A percentile compares a stretch with the other conserved stretches of the same genome.
phyloP scores from a whole-genome alignment of 257 asterid genomes.

The Solanum clarkiae region DNA sequence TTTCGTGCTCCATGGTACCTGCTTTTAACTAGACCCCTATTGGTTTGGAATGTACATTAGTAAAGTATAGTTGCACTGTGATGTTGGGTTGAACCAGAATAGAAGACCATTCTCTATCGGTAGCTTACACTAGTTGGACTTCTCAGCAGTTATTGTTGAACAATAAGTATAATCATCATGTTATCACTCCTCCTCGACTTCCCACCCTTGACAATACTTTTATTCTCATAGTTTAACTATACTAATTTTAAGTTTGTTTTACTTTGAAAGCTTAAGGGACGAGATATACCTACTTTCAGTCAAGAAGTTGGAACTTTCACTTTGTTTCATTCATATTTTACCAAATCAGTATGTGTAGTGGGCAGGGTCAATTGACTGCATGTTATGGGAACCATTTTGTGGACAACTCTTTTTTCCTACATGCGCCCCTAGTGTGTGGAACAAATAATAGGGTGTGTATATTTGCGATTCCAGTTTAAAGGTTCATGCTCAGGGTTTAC shows the following conservation, averaged over 20 bases:
- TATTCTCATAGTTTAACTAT: not conserved
- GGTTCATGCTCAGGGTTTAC: not conserved
- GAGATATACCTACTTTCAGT: not conserved
- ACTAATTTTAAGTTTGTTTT: not conserved
- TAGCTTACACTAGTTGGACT: not conserved
- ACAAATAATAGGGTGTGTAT: not conserved
- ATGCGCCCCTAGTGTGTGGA: not conserved
- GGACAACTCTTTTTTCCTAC: not conserved
- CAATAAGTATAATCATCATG: not conserved
- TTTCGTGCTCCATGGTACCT: not conserved
- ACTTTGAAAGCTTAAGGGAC: not conserved
- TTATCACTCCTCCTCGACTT: not conserved
- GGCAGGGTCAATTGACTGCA: not conserved
- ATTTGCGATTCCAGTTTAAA: not conserved
- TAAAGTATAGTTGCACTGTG: not conserved
- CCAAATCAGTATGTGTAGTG: not conserved
- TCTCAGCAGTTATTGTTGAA: not conserved
- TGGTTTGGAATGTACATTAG: not conserved
- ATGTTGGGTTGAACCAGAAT: not conserved
- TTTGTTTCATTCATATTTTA: not conserved
- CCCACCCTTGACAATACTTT: not conserved
- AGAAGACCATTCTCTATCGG: not conserved
- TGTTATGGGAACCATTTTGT: not conserved
- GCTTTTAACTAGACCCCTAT: not conserved
- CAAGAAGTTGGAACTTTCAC: not conserved